Evolutionary conservation across 2,329 filamentous ascomycete species (phyloP), one percentile per base, ranked within the genome.

Genomic region (Fusarium camptoceras): DNA sequence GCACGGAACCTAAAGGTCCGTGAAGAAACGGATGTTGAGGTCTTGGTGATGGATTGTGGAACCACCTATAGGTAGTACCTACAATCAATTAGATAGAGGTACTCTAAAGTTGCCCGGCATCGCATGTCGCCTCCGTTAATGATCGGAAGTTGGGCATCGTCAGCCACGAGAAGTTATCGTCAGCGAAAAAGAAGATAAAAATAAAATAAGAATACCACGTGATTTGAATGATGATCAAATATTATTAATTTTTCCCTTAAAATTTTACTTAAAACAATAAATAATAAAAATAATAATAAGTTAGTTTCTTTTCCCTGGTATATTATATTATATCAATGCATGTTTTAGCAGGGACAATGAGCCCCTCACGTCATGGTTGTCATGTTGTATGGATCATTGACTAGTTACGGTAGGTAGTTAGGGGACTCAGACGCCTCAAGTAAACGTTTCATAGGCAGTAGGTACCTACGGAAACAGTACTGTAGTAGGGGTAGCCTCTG

Each of bases 131-230:
- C 48, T 50, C 61, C 61, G 62, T 55, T 39, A 15, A 28, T 12
- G 12, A 4, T 49, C 66, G 66, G 65, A 66, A 69, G 61, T 46
- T 60, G 59, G 66, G 65, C 66, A 69, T 20, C 43, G 25, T 39
- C 25, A 46, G 60, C 60, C 66, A 70, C 55, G 15, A 39, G 20
- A 28, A 61, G 63, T 39, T 41, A 66, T 68, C 66, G 66, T 70
- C 43, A 68, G 65, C 64, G 18, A 37, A 37, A 37, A n/a, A n/a
- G 34, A 11, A 28, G 28, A 27, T 4, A 8, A 14, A 6, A 14
- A 14, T 12, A 28, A 12, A 28, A 3, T 3, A 46, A 37, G 18
- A 37, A 4, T 25, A 28, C 20, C 28, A 44, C 27, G 34, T 28
- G 18, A 44, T 53, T 15, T 12, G 5, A 14, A 42, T 41, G 27